Evolutionary conservation across 805 yeast genomes (phyloP).

Genomic region (Tetrapisispora pingtungensis): DNA sequence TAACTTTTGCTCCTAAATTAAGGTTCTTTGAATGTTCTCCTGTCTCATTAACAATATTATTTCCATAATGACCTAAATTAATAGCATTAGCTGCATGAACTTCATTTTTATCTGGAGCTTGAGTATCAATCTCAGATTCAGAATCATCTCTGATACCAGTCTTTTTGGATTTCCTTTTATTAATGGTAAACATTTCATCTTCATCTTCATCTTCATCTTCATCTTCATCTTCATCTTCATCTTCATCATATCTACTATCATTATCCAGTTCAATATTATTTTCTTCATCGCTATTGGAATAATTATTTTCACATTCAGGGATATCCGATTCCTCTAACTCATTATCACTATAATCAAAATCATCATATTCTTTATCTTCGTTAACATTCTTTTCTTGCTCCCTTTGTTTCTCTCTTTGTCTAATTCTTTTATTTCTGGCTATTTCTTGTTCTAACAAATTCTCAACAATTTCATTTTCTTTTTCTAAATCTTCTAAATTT

Average conservation of each 20-base stretch:
- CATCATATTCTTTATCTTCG: neutral
- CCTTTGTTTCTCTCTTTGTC: slow-evolving; percentile 33
- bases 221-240: slow-evolving; percentile 13
- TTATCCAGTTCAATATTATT: no score
- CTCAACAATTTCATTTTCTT: slow-evolving; percentile 30
- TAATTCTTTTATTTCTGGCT: slow-evolving; percentile 37
- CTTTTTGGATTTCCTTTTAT: slow-evolving; percentile 2
- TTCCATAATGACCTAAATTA: slow-evolving; percentile 24
- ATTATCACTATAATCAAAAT: slow-evolving; percentile 13
- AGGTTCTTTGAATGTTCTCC: neutral
- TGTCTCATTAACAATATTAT: slow-evolving; percentile 8
- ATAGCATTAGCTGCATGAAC: slow-evolving; percentile 10
- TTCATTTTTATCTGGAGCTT: neutral
- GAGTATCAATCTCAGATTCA: slow-evolving; percentile 8
- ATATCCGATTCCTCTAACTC: slow-evolving; percentile 13
- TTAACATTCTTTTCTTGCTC: slow-evolving; percentile 20
- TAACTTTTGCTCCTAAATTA: no score
- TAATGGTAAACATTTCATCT: slow-evolving; percentile 15
- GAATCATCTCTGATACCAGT: slow-evolving; percentile 5
- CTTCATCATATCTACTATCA: no score
- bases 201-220: slow-evolving; percentile 15
- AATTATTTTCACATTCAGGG: slow-evolving; percentile 7
- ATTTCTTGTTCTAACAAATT: slow-evolving; percentile 40
- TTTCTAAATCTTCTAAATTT: slow-evolving; percentile 31
- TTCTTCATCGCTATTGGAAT: slow-evolving; percentile 2